Evolutionary conservation across 805 yeast genomes (phyloP).

Genomic region (Isabelozyma pseudorhagii): DNA sequence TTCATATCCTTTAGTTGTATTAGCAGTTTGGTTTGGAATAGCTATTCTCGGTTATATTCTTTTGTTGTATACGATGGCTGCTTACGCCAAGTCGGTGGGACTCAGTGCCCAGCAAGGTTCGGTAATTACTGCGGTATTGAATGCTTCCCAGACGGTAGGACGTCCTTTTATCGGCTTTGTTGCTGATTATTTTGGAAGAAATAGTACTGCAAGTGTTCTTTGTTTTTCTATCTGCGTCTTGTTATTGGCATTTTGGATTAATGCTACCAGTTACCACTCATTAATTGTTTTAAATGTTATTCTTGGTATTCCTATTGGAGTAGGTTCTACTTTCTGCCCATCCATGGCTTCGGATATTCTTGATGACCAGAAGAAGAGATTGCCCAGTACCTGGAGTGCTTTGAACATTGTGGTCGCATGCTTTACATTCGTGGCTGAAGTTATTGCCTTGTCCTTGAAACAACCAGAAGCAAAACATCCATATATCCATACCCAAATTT

Average conservation of each 20-base stretch:
- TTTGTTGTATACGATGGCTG: conserved; percentile 33
- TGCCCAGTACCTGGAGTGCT: conserved; percentile 40
- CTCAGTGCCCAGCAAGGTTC: conserved; percentile 29
- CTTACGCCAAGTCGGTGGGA: conserved; percentile 46
- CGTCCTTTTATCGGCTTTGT: conserved; percentile 46
- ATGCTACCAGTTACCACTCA: conserved; percentile 28
- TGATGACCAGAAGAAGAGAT: conserved; percentile 7
- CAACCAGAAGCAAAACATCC: conserved; percentile 28
- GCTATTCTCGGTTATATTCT: conserved; percentile 36
- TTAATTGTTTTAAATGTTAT: conserved; percentile 27
- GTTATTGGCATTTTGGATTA: conserved; percentile 36
- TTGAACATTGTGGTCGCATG: conserved; percentile 29
- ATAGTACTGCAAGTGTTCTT: conserved; percentile 27
- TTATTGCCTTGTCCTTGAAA: conserved; percentile 50
- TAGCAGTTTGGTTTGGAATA: conserved; percentile 34
- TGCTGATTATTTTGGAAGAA: conserved; percentile 48
- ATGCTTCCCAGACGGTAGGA: conserved; percentile 47
- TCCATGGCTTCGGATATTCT: conserved; percentile 23
- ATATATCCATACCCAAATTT: conserved; percentile 57
- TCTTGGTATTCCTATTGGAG: conserved; percentile 30
- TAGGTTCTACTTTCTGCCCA: conserved; percentile 22
- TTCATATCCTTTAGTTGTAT: conserved; percentile 16
- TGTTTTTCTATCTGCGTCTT: conserved; percentile 21
- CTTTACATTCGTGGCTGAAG: conserved; percentile 47
- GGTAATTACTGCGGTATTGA: conserved; percentile 31